Evolutionary conservation across 2,329 filamentous ascomycete genomes (phyloP).

Genomic region (Hypoxylon sp.): DNA sequence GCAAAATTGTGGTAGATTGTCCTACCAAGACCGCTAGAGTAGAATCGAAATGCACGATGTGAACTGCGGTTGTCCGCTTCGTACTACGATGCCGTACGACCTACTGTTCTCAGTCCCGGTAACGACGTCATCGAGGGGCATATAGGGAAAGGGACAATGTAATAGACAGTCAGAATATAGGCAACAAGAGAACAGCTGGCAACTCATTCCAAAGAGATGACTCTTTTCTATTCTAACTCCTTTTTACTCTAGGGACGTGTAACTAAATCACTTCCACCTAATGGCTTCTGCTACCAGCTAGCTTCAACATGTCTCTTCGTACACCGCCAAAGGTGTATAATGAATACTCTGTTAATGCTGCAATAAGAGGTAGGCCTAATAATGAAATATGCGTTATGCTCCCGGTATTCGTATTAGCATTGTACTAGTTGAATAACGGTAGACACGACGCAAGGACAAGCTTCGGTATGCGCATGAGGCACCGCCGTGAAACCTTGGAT

Average conservation of each 20-base stretch:
- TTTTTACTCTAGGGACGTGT: too few relatives aligned
- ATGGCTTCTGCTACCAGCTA: too few relatives aligned
- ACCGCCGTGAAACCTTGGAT: constrained; percentile 20
- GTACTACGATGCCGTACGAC: constrained; percentile 19
- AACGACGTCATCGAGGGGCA: constrained; percentile 33
- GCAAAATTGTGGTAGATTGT: background rate
- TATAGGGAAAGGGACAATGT: background rate
- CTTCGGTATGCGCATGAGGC: constrained; percentile 14
- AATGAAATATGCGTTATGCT: too few relatives aligned
- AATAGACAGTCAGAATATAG: background rate
- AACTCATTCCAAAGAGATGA: background rate
- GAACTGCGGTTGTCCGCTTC: constrained; percentile 12
- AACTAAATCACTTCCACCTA: background rate
- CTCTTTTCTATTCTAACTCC: too few relatives aligned
- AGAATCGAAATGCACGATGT: background rate
- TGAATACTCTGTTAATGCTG: too few relatives aligned
- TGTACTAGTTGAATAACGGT: constrained; percentile 12
- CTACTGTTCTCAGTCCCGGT: constrained; percentile 17
- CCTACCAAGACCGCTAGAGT: background rate
- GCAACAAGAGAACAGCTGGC: background rate
- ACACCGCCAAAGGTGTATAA: too few relatives aligned
- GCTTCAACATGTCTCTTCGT: too few relatives aligned
- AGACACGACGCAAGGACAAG: background rate
- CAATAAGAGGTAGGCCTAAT: too few relatives aligned
- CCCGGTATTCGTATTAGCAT: background rate